Conservation (phyloP, 1,284 basidiomycete genomes). For the Rhodotorula sp. region DNA sequence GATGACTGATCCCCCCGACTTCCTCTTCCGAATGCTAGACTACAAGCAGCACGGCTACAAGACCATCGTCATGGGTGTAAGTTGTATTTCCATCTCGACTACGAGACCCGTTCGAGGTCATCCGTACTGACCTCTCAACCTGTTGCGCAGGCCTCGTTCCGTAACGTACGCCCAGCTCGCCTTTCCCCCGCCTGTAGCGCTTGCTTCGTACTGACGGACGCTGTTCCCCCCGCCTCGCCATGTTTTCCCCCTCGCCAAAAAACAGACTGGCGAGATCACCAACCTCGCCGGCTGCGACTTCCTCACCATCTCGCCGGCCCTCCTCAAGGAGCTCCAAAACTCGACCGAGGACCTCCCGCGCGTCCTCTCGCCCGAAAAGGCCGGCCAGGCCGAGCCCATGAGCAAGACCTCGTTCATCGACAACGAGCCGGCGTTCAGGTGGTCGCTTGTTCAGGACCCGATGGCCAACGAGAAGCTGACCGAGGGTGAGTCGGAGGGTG, state of each 20-base stretch:
- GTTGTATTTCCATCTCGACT: no score
- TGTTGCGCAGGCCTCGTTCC: not conserved
- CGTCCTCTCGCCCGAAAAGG: constrained; percentile 70
- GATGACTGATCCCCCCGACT: not conserved
- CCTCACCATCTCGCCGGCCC: constrained; percentile 86
- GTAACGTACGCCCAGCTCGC: not conserved
- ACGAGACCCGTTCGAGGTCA: not conserved
- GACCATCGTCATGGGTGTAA: constrained; percentile 55
- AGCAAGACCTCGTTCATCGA: constrained; percentile 83
- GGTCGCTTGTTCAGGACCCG: constrained; percentile 78
- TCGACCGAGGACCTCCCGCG: constrained; percentile 74
- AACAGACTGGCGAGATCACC: constrained; percentile 86
- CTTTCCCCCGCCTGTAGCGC: not conserved
- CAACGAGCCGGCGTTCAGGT: constrained; percentile 94
- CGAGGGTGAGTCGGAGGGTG: constrained; percentile 70
- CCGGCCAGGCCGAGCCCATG: constrained; percentile 57
- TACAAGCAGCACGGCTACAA: constrained; percentile 97
- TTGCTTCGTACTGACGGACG: not conserved
- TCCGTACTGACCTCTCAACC: not conserved
- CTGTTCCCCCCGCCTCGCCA: no score
- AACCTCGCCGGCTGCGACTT: constrained; percentile 94
- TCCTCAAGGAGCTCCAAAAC: constrained; percentile 90
- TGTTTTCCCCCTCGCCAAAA: no score
- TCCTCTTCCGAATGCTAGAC: not conserved
- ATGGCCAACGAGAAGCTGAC: constrained; percentile 95